Base-by-base conservation (phyloP, 2,329 filamentous ascomycete species). In the Fusarium pilosicola region DNA sequence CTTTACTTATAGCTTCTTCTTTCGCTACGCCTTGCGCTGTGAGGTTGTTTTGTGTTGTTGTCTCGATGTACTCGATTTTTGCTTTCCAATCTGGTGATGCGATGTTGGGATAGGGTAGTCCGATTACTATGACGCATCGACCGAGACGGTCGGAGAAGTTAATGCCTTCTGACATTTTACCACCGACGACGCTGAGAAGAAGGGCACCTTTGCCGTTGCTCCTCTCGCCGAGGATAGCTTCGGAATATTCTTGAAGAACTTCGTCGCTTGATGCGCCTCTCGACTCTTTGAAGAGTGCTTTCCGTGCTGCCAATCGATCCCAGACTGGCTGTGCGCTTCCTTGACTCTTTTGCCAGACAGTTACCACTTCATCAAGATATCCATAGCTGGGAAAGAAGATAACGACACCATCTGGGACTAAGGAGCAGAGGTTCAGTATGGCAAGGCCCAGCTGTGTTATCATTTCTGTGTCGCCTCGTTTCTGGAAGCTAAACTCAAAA, bases 331-430 rank as follows among this genome's bases (percentile, higher is more conserved):
- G 83, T 6, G 79, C 61, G 41, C 71, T 75, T 12, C 74, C 60
- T 22, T 72, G 73, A 58, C 66, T 82, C 73, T 76, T 80, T 74
- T 89, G 86, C 93, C 93, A 95, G 0, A 84, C 83, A 5, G 82
- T 80, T 12, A 92, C 84, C 12, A 97, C 94, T 52, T 91, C 89
- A 55, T 95, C 91, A 0, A 99, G 88, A 80, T 97, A 98, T 15
- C 93, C 89, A 81, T 99, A 98, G 81, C 95, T 97, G 2, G 96
- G 95, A 76, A 99, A 98, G 85, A 99, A 99, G 1, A 95, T 91
- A 1, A 99, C 94, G 2, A 98, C 89, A 5, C 96, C 96, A 75
- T 98, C 95, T 0, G 94, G 94, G 1, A 98, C 93, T 9, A 90
- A 85, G 12, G 88, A 86, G 76, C 93, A 93, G 10, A 96, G 86